A percentile compares a stretch with the other conserved stretches of the same genome.
phyloP scores from a whole-genome alignment of 257 asterid species.

The Cynanchum wilfordii region DNA sequence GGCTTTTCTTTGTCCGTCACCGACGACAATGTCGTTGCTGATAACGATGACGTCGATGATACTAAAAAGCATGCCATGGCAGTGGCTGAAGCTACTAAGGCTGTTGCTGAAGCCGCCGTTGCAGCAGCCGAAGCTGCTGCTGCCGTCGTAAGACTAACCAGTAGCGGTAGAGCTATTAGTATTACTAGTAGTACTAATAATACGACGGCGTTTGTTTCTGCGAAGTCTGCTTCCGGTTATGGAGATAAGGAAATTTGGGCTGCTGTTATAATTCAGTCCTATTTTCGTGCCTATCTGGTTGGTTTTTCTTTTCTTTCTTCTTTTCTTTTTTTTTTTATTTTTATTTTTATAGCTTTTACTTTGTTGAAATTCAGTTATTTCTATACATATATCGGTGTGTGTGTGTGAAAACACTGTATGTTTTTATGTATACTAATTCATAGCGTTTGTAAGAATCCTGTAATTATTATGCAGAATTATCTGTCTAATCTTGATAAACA shows the following conservation, averaged over 20 bases:
- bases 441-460: no score
- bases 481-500: no score
- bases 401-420: no score
- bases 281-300: constrained; percentile 50
- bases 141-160: constrained; percentile 50
- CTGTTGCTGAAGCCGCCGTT: constrained; percentile 26
- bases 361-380: background rate
- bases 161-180: constrained; percentile 39
- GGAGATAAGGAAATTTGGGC: constrained; percentile 30
- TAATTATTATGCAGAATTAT: no score
- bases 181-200: background rate
- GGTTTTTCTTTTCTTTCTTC: constrained; percentile 1
- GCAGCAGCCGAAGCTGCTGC: constrained; percentile 33
- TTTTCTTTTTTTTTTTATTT: background rate
- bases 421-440: no score
- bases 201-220: constrained; percentile 15
- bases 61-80: constrained; percentile 32
- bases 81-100: constrained; percentile 26
- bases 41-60: constrained; percentile 18
- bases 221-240: constrained; percentile 6
- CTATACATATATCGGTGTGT: no score
- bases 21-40: background rate
- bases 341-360: background rate
- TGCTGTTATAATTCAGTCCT: constrained; percentile 38
- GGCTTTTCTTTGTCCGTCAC: background rate